Evolutionary conservation across 768 basidiomycete genomes (phyloP).

Genomic region (Suillus subaureus): DNA sequence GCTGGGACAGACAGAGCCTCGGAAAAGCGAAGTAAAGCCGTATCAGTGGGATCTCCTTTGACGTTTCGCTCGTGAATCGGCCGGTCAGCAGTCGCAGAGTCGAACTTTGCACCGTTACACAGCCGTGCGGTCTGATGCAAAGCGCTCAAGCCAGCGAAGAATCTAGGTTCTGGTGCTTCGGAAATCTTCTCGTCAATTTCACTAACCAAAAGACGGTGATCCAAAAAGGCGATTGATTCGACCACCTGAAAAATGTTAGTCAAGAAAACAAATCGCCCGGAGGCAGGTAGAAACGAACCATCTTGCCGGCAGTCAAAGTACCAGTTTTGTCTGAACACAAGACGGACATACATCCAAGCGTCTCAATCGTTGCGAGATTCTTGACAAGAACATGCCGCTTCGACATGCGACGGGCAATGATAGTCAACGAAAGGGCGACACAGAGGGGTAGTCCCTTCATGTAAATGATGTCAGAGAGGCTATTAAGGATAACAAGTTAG

Average conservation of each 20-base stretch:
- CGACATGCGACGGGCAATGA: constrained; percentile 50
- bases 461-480: neutral
- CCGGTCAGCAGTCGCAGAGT: constrained; percentile 27
- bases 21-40: constrained; percentile 53
- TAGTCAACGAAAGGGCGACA: constrained; percentile 55
- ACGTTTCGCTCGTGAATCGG: constrained; percentile 37
- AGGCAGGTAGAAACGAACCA: constrained; percentile 32
- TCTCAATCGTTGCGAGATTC: constrained; percentile 55
- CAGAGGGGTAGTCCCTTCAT: constrained; percentile 41
- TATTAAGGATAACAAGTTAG: neutral
- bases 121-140: constrained; percentile 48
- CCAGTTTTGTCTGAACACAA: constrained; percentile 59
- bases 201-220: constrained; percentile 22
- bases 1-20: constrained; percentile 32
- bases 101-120: constrained; percentile 61
- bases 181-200: constrained; percentile 22
- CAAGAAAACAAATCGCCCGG: neutral
- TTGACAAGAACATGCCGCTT: constrained; percentile 50
- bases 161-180: constrained; percentile 12
- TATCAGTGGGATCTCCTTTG: constrained; percentile 55
- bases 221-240: constrained; percentile 42
- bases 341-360: constrained; percentile 52
- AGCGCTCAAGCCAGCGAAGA: constrained; percentile 27
- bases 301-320: constrained; percentile 51
- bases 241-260: constrained; percentile 32